Evolutionary conservation across 768 basidiomycete genomes (phyloP).

Genomic region (Myochromella boudieri): DNA sequence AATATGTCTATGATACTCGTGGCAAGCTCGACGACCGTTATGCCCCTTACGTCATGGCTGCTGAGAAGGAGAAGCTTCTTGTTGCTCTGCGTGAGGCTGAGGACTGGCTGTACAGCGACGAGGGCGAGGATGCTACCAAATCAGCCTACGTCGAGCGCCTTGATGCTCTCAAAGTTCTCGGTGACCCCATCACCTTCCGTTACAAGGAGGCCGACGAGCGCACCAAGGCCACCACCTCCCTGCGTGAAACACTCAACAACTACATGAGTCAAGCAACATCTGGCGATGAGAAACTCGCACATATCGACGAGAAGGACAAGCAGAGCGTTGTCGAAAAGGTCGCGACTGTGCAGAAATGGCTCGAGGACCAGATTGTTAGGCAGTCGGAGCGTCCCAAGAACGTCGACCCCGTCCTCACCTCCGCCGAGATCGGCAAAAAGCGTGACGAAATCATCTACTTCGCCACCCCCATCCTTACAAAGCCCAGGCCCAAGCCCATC

Average conservation of each 20-base stretch:
- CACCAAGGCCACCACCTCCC: constrained; percentile 62
- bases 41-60: constrained; percentile 66
- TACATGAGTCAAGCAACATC: constrained; percentile 86
- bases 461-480: constrained; percentile 85
- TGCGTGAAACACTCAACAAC: constrained; percentile 86
- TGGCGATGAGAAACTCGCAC: constrained; percentile 80
- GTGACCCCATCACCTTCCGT: constrained; percentile 84
- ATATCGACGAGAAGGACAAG: constrained; percentile 90
- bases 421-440: constrained; percentile 85
- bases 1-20: constrained; percentile 96
- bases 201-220: constrained; percentile 85
- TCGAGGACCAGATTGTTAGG: constrained; percentile 85
- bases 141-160: constrained; percentile 89
- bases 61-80: constrained; percentile 80
- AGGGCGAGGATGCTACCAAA: constrained; percentile 94
- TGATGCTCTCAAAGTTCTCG: constrained; percentile 79
- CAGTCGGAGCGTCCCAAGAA: constrained; percentile 91
- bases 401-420: constrained; percentile 79
- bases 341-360: constrained; percentile 91
- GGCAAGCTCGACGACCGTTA: constrained; percentile 90
- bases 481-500: constrained; percentile 89
- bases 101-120: constrained; percentile 97
- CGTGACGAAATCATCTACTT: constrained; percentile 91
- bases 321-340: constrained; percentile 85
- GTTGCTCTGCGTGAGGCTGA: constrained; percentile 74